Base-by-base conservation (phyloP, 495 filamentous ascomycete species). In the Tricharina praecox region DNA sequence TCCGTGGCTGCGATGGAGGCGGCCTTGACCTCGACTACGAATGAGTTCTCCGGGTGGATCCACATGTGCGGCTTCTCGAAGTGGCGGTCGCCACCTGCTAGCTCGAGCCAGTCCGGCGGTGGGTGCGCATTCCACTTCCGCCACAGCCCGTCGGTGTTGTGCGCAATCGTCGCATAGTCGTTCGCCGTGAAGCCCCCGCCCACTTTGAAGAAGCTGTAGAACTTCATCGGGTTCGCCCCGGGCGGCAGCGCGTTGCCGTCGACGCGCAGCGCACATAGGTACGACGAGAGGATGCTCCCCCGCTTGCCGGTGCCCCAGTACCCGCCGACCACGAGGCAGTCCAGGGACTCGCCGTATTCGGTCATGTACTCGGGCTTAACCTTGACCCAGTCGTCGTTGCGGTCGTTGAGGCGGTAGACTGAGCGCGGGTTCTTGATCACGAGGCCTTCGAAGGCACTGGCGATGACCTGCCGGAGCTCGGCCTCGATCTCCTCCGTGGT, bases 301-400 rank as follows among this genome's bases (percentile, higher is more conserved):
- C 90, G 74, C 37, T 73, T 75, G 0, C 90, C 90, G 21, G 77
- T 79, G 3, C 90, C 90, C 62, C 81, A 97, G 66, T 95, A 96
- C 23, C 88, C 92, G 33, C 90, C 90, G 35, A 97, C 73, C 4
- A 97, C 71, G 15, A 93, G 66, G 42, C 85, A 78, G 59, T 97
- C 90, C 8, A 97, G 74, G 4, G 79, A 82, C 64, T 97, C 90
- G 47, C 90, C 90, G 59, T 87, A 95, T 52, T 93, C 90, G 20
- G 77, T 78, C 90, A 97, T 95, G 64, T 97, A 97, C 50, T 97
- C 90, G 3, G 90, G 90, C 61, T 97, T 97, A 16, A 97, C 86
- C 62, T 97, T 97, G 69, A 96, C 83, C 90, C 90, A 97, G 67
- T 93, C 81, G 56, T 95, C 85, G 58, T 90, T 90, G 23, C 90